These are phyloP conservation scores for Podila verticillata DNA, from an alignment of 192 early-diverging fungal genomes.

Conservation along the genomic window DNA sequence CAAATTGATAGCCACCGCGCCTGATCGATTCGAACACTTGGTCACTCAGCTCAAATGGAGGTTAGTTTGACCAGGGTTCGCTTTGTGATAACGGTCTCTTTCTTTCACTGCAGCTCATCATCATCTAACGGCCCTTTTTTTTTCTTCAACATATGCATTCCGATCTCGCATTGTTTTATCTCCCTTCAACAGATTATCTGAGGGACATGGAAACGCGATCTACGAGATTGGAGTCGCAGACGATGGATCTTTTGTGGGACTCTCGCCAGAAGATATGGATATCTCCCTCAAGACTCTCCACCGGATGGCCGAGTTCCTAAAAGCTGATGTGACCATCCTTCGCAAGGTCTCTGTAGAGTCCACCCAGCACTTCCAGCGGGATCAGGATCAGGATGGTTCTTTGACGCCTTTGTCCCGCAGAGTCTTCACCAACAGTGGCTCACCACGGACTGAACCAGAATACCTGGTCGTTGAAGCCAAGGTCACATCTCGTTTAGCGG, in stretches of 20 bases:
- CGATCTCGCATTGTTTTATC: too few relatives aligned
- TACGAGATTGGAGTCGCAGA: slow-evolving; percentile 94
- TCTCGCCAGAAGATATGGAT: slow-evolving; percentile 68
- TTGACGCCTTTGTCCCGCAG: not conserved
- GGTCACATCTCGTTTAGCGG: slow-evolving; percentile 68
- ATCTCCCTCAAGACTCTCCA: slow-evolving; percentile 67
- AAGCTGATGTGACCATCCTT: slow-evolving; percentile 76
- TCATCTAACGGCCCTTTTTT: too few relatives aligned
- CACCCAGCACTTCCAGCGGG: slow-evolving; percentile 3
- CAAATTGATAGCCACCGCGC: slow-evolving; percentile 70
- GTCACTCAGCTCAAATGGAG: slow-evolving; percentile 95
- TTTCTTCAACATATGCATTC: too few relatives aligned
- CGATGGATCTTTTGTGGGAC: slow-evolving; percentile 80
- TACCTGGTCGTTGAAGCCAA: slow-evolving; percentile 81
- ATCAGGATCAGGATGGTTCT: slow-evolving; percentile 33
- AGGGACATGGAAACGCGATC: slow-evolving; percentile 87
- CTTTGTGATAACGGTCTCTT: not conserved
- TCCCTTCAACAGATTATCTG: slow-evolving; percentile 63
- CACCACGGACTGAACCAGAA: slow-evolving; percentile 41
- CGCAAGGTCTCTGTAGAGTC: slow-evolving; percentile 55
- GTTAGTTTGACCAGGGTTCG: slow-evolving; percentile 13
- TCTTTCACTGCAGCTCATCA: not conserved
- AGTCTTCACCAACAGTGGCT: slow-evolving; percentile 25
- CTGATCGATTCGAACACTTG: slow-evolving; percentile 82
- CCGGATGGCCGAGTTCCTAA: slow-evolving; percentile 69